phyloP scores from a whole-genome alignment of 495 filamentous ascomycete genomes.

The Apodospora peruviana region DNA sequence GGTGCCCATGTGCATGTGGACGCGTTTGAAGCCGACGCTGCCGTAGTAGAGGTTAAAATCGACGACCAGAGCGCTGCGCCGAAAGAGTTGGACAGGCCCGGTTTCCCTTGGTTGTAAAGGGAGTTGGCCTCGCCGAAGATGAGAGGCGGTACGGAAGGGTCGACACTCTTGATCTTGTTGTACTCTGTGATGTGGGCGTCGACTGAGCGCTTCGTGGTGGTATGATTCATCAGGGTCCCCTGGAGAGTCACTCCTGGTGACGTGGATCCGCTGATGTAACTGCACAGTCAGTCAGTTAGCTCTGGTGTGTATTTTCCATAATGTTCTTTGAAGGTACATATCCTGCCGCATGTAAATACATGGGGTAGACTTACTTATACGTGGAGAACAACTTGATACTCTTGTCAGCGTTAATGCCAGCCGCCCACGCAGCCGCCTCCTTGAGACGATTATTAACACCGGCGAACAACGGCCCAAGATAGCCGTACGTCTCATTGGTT shows the following conservation, averaged over 20 bases:
- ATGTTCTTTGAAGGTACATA: conserved; percentile 3
- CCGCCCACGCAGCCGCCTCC: conserved; percentile 43
- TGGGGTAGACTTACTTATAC: conserved; percentile 49
- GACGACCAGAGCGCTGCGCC: conserved; percentile 64
- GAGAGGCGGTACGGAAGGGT: conserved; percentile 42
- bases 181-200: conserved; percentile 42
- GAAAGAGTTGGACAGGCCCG: conserved; percentile 62
- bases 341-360: background rate
- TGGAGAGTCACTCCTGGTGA: conserved; percentile 59
- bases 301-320: background rate
- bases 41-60: conserved; percentile 62
- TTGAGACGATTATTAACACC: conserved; percentile 50
- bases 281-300: conserved; percentile 13
- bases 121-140: conserved; percentile 64
- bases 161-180: conserved; percentile 27
- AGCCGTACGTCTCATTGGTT: conserved; percentile 42
- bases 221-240: conserved; percentile 63
- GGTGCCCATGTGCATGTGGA: conserved; percentile 64
- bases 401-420: conserved; percentile 43
- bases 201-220: conserved; percentile 45
- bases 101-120: conserved; percentile 57
- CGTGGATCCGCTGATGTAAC: conserved; percentile 60
- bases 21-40: conserved; percentile 49
- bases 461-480: conserved; percentile 57
- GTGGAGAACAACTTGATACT: conserved; percentile 53